These are phyloP conservation scores for Pseudogymnoascus sp. DNA, from an alignment of 2,329 filamentous ascomycete genomes.

Conservation along the genomic window DNA sequence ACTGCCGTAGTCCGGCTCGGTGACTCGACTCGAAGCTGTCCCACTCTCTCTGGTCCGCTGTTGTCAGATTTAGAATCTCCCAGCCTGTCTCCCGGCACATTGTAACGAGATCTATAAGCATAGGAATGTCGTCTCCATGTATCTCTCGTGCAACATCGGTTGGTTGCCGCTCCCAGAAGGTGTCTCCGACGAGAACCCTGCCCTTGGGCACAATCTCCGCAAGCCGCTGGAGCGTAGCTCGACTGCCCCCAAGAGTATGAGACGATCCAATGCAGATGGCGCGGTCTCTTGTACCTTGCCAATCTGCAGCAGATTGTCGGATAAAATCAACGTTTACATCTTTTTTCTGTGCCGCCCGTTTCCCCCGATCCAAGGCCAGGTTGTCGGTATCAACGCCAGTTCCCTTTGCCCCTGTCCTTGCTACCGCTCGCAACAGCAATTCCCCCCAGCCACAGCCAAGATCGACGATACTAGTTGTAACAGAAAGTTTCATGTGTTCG, in stretches of 20 bases:
- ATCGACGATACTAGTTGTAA: neutral
- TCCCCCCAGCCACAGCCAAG: neutral
- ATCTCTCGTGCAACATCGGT: neutral
- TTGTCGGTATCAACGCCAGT: neutral
- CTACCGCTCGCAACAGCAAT: neutral
- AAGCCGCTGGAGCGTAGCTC: constrained; percentile 1
- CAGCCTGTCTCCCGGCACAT: neutral
- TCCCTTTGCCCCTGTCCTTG: neutral
- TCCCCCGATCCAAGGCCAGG: neutral
- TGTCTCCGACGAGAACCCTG: constrained; percentile 1
- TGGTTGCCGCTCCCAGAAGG: neutral
- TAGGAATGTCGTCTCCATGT: neutral
- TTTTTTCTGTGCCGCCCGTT: neutral
- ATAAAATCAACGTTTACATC: neutral
- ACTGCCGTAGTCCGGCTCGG: neutral
- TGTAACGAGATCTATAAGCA: neutral
- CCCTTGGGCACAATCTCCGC: neutral
- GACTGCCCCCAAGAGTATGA: neutral
- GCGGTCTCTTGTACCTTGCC: neutral
- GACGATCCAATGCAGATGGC: neutral
- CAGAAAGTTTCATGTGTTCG: neutral
- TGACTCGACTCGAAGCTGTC: constrained; percentile 6
- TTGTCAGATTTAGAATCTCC: constrained; percentile 2
- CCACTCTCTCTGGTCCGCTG: constrained; percentile 2
- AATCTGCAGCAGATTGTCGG: neutral